Conservation (phyloP, 441 rosid genomes). For the Euphorbia corollata region DNA sequence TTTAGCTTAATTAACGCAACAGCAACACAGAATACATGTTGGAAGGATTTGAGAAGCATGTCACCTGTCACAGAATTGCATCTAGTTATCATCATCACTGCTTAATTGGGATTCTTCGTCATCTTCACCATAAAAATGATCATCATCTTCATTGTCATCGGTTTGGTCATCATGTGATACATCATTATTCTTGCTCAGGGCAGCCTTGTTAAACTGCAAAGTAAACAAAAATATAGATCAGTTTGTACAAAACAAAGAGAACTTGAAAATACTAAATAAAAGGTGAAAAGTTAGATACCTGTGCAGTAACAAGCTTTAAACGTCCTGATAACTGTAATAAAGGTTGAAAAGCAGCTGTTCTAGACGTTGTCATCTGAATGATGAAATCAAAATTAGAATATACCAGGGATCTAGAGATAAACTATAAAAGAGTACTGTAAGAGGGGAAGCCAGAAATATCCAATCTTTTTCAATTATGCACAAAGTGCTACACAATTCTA, state of each 20-base stretch:
- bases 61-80: conserved; percentile 17
- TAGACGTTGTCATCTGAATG: conserved; percentile 47
- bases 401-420: background rate
- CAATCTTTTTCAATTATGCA: background rate
- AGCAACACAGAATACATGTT: background rate
- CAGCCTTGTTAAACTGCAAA: conserved; percentile 59
- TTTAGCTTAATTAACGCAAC: too few relatives aligned
- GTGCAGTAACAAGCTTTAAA: conserved; percentile 64
- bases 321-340: conserved; percentile 71
- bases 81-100: conserved; percentile 49
- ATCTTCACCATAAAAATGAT: conserved; percentile 43
- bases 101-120: conserved; percentile 66
- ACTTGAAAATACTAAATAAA: conserved; percentile 5
- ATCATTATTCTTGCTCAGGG: conserved; percentile 28
- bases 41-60: background rate
- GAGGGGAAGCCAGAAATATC: background rate
- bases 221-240: background rate
- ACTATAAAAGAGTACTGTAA: background rate
- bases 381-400: conserved; percentile 17
- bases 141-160: conserved; percentile 47
- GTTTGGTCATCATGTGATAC: conserved; percentile 25
- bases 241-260: background rate
- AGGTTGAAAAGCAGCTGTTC: conserved; percentile 57
- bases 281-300: conserved; percentile 36
- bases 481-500: too few relatives aligned